Evolutionary conservation across 2,329 filamentous ascomycete genomes (phyloP).

Genomic region (Aureobasidium sp.): DNA sequence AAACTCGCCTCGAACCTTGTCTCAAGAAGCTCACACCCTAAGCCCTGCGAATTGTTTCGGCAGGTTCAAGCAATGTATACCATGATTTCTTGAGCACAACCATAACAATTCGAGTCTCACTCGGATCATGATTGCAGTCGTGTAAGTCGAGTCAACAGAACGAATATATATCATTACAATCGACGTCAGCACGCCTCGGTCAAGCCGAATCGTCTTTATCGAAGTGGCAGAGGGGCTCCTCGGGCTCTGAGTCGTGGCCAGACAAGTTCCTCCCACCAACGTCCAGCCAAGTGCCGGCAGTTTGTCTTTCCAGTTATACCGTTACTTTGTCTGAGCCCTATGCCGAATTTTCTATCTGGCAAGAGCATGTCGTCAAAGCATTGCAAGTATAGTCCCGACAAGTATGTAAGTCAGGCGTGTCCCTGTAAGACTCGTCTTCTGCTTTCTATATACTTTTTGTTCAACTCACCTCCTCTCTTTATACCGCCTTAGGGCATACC

Average conservation of each 20-base stretch:
- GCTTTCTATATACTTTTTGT: background rate
- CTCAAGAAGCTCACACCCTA: background rate
- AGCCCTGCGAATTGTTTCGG: constrained; percentile 2
- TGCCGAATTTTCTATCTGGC: background rate
- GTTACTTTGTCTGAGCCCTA: constrained; percentile 10
- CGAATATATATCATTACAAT: background rate
- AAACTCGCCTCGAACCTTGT: background rate
- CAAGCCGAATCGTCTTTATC: background rate
- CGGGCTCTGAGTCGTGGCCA: background rate
- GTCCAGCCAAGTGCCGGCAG: background rate
- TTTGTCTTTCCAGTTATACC: constrained; percentile 5
- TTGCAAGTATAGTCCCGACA: background rate
- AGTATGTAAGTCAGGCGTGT: background rate
- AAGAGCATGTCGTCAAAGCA: background rate
- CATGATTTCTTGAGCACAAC: no score
- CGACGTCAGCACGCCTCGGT: background rate
- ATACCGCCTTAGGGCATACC: background rate
- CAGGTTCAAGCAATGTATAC: background rate
- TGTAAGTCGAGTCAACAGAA: no score
- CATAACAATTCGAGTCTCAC: no score
- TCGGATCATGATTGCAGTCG: background rate
- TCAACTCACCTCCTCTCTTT: background rate
- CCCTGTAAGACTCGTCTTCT: background rate
- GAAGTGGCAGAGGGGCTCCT: background rate
- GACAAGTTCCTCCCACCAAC: background rate